Percentiles rank a stretch among this genome's conserved stretches.
These are phyloP conservation scores for Aureobasidium melanogenum DNA, from an alignment of 2,329 filamentous ascomycete genomes.

Conservation along the genomic window DNA sequence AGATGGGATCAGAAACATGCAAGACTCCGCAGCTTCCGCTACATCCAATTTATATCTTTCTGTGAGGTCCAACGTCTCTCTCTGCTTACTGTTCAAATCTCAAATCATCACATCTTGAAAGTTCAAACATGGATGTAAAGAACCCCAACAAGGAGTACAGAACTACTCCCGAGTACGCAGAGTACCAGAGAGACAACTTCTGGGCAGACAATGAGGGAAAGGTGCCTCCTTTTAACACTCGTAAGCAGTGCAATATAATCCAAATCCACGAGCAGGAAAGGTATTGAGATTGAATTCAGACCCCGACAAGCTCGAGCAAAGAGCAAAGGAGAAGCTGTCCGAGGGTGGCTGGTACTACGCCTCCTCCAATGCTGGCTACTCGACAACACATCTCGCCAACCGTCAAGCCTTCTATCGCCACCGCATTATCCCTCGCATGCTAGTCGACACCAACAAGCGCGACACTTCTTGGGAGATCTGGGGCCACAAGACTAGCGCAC, in stretches of 20 bases:
- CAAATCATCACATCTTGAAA: neutral
- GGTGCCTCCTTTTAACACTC: conserved; percentile 44
- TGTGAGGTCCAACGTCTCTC: neutral
- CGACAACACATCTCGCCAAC: conserved; percentile 47
- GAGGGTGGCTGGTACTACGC: conserved; percentile 50
- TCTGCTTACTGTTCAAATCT: neutral
- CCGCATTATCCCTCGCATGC: conserved; percentile 52
- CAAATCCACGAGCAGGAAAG: neutral
- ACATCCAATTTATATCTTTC: neutral
- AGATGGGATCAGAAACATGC: neutral
- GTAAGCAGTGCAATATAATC: conserved; percentile 19
- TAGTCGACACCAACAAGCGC: conserved; percentile 52
- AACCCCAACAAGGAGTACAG: conserved; percentile 44
- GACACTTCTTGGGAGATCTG: conserved; percentile 52
- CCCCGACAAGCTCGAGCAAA: conserved; percentile 50
- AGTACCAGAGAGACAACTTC: conserved; percentile 49
- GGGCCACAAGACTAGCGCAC: conserved; percentile 49
- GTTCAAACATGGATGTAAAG: conserved; percentile 36
- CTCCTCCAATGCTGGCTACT: conserved; percentile 49
- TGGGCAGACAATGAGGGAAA: conserved; percentile 44
- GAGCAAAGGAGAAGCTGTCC: conserved; percentile 47
- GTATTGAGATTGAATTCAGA: conserved; percentile 26
- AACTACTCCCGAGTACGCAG: conserved; percentile 44
- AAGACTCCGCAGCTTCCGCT: neutral
- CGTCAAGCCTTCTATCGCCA: conserved; percentile 57